These are phyloP conservation scores for Trichophyton schoenleinii DNA, from an alignment of 2,329 filamentous ascomycete genomes.

Conservation along the genomic window DNA sequence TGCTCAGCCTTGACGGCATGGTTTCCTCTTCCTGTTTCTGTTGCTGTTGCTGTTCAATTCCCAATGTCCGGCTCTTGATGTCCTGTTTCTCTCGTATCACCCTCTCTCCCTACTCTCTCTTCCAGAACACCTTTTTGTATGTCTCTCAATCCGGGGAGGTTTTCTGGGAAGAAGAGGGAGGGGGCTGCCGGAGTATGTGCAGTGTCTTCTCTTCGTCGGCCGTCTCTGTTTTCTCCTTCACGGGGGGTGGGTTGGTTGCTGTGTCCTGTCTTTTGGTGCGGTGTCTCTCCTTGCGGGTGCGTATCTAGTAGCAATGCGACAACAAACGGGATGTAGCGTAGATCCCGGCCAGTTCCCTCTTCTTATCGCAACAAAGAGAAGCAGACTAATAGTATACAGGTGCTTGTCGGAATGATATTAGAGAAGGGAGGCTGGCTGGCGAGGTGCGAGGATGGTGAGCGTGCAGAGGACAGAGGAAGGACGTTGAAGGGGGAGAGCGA, in stretches of 20 bases:
- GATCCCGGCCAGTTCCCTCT: not conserved
- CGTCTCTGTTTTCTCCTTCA: too few relatives aligned
- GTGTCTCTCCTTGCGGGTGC: conserved; percentile 1
- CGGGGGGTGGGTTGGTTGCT: too few relatives aligned
- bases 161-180: too few relatives aligned
- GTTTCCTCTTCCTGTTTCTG: conserved; percentile 6
- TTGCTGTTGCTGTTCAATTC: not conserved
- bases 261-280: too few relatives aligned
- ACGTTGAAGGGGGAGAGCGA: not conserved
- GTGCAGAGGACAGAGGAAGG: not conserved
- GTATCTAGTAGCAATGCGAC: not conserved
- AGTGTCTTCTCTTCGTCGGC: not conserved
- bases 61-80: not conserved
- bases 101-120: not conserved
- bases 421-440: not conserved
- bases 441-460: not conserved
- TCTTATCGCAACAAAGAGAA: not conserved
- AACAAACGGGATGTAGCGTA: not conserved
- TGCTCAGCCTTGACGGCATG: conserved; percentile 70
- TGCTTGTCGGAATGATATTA: not conserved
- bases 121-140: not conserved
- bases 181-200: not conserved
- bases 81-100: not conserved
- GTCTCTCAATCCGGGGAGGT: not conserved
- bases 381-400: not conserved